Percentiles rank a stretch among this genome's conserved stretches.
Conservation (phyloP, 2,329 filamentous ascomycete genomes). For the Trichoderma sp. region DNA sequence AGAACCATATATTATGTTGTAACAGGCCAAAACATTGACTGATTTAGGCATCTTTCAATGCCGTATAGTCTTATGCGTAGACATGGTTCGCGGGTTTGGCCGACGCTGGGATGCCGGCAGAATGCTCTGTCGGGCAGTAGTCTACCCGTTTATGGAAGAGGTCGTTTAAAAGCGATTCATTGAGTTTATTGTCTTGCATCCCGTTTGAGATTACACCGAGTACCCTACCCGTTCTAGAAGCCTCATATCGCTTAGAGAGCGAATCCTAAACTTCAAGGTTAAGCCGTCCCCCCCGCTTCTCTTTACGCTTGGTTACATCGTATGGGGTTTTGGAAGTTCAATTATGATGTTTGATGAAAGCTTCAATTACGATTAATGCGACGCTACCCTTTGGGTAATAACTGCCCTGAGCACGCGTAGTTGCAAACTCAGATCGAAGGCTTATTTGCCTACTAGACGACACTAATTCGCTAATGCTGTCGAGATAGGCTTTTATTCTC, state of each 20-base stretch:
- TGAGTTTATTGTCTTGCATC: background rate
- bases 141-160: background rate
- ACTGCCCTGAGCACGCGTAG: background rate
- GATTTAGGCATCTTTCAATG: background rate
- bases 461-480: background rate
- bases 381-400: background rate
- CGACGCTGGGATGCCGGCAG: background rate
- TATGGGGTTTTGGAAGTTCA: background rate
- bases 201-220: background rate
- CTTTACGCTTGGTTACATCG: background rate
- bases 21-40: background rate
- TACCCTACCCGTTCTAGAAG: background rate
- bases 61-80: background rate
- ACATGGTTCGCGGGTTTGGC: background rate
- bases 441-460: background rate
- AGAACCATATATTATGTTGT: background rate
- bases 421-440: background rate
- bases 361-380: too few species aligned
- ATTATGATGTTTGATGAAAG: background rate
- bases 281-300: background rate
- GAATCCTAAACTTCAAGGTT: slow-evolving; percentile 1
- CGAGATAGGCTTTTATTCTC: background rate
- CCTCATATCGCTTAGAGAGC: background rate
- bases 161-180: background rate
- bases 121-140: background rate